Base-by-base conservation (phyloP, 2,329 filamentous ascomycete species). In the Rhexocercosporidium sp. region DNA sequence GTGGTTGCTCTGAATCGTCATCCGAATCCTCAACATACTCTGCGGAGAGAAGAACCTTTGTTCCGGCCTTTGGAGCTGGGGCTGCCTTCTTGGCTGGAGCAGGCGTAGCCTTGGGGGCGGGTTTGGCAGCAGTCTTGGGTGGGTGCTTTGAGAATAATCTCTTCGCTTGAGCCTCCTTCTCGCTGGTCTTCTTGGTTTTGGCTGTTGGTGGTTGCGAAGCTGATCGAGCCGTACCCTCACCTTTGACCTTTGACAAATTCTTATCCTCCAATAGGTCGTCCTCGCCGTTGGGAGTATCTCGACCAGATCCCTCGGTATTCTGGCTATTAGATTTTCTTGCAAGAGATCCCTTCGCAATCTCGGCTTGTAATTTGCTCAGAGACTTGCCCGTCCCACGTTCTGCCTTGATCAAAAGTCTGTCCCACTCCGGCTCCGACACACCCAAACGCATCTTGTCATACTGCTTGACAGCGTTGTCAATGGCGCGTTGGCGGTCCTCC, bases 321-420 rank as follows among this genome's bases (percentile, higher is more conserved):
- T 85, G 82, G 6, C 81, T 78, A 69, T 83, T 82, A 70, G 82
- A 81, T 74, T 85, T 87, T 1, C 85, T 81, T 11, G 84, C 81
- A 5, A 54, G 16, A 11, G 41, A 14, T 4, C 61, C 47, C n/a
- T 82, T 75, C 37, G 77, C 78, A 18, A 90, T 81, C 11, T 83
- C 82, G 12, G 83, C 85, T 71, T 90, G 88, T 9, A 90, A 78
- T 72, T 85, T 87, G 78, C 88, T 90, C 39, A 90, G 78, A 60
- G 84, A 85, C 60, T 85, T 88, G 62, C 88, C 88, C 64, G 84
- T 85, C 62, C 86, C 86, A 60, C 88, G 82, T 64, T 90, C 86
- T 56, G 85, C 81, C 69, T 81, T 82, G 5, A 85, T 83, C 12
- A 90, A 78, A n/a, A 90, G 78, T 70, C 81, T 84, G 73, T 90